These are phyloP conservation scores for Pseudocercospora cruenta DNA, from an alignment of 2,329 filamentous ascomycete genomes.

Conservation along the genomic window DNA sequence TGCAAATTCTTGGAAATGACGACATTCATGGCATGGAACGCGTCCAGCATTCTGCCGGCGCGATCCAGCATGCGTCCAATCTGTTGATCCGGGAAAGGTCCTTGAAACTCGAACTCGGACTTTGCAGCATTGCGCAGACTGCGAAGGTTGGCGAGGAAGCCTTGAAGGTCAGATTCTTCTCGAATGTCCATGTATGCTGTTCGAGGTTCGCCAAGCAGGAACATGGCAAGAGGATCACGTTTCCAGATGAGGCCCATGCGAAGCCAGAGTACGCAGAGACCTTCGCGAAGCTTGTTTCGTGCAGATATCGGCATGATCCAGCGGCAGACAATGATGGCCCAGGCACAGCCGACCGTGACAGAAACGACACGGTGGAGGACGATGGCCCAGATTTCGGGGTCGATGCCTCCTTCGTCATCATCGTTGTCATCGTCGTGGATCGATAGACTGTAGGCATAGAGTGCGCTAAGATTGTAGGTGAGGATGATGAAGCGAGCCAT, in stretches of 20 bases:
- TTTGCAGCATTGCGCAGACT: conserved; percentile 71
- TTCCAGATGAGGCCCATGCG: conserved; percentile 97
- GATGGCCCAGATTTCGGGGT: conserved; percentile 86
- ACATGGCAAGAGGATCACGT: conserved; percentile 78
- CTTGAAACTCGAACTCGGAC: conserved; percentile 86
- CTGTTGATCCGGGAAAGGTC: conserved; percentile 77
- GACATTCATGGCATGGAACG: conserved; percentile 95
- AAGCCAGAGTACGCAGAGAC: conserved; percentile 86
- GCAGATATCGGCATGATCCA: conserved; percentile 94
- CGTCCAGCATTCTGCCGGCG: conserved; percentile 83
- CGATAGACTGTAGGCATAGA: conserved; percentile 91
- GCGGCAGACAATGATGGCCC: conserved; percentile 88
- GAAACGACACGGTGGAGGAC: conserved; percentile 83
- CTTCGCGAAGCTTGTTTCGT: conserved; percentile 83
- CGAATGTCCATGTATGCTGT: conserved; percentile 77
- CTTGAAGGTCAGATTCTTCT: conserved; percentile 84
- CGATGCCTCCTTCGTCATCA: conserved; percentile 79
- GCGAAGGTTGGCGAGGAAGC: conserved; percentile 74
- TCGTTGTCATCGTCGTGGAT: conserved; percentile 79
- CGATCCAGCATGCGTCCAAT: conserved; percentile 76
- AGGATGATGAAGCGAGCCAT: conserved; percentile 92
- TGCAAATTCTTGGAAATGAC: conserved; percentile 80
- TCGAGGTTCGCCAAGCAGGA: conserved; percentile 51
- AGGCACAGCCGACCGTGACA: conserved; percentile 83
- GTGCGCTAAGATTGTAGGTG: conserved; percentile 91